phyloP scores from a whole-genome alignment of 164 flowering plant genomes.

The Echeveria elegans region DNA sequence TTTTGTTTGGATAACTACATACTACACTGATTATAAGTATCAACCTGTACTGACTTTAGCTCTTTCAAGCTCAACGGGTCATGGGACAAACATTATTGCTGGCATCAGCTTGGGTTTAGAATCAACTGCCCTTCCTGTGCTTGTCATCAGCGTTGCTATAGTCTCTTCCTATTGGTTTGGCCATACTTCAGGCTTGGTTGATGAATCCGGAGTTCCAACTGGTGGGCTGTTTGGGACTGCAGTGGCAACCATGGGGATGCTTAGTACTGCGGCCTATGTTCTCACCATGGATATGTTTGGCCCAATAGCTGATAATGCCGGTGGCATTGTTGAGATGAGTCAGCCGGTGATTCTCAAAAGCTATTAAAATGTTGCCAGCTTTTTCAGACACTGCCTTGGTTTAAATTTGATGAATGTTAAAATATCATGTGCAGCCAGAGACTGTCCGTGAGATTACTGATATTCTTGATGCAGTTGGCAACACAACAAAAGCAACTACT shows the following conservation, averaged over 20 bases:
- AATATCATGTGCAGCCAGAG: conserved; percentile 59
- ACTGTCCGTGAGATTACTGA: conserved; percentile 97
- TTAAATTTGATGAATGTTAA: not conserved
- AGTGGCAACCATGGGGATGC: conserved; percentile 99
- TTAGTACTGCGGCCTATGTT: conserved; percentile 97
- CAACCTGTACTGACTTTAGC: conserved; percentile 94
- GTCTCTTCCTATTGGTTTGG: conserved; percentile 94
- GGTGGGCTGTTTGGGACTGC: conserved; percentile 99
- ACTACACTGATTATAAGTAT: conserved; percentile 96
- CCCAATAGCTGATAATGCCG: conserved; percentile 99
- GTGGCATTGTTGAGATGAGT: conserved; percentile 99
- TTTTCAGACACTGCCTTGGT: not conserved
- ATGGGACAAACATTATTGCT: conserved; percentile 97
- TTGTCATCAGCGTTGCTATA: conserved; percentile 78
- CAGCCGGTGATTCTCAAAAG: conserved; percentile 61
- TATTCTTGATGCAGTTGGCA: conserved; percentile 96
- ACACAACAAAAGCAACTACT: conserved; percentile 97
- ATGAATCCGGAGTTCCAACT: conserved; percentile 79
- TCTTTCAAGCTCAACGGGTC: conserved; percentile 92
- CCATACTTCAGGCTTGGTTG: conserved; percentile 84
- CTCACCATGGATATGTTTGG: conserved; percentile 99
- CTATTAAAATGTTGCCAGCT: not conserved
- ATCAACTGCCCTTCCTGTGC: conserved; percentile 96
- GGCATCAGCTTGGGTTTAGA: conserved; percentile 95
- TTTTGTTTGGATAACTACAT: conserved; percentile 89